Evolutionary conservation across 148 eudicot genomes (phyloP).

Genomic region (Rhododendron ferrugineum): DNA sequence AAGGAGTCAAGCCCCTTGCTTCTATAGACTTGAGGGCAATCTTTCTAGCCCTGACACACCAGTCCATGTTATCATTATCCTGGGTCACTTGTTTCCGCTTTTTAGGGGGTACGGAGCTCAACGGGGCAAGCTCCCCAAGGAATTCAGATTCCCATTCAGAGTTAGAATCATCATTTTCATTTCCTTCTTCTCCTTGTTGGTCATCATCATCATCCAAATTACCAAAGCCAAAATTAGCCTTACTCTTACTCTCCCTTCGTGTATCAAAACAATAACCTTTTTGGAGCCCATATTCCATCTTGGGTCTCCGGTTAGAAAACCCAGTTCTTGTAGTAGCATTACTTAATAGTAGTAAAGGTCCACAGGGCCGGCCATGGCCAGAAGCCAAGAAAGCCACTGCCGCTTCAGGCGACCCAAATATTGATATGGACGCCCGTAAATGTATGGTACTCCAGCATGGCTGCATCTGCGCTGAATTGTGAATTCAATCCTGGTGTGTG

Average conservation of each 20-base stretch:
- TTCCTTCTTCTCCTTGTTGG: not conserved
- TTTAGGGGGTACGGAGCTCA: constrained; percentile 19
- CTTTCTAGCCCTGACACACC: constrained; percentile 94
- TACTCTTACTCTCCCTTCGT: constrained; percentile 12
- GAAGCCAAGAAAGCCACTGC: not conserved
- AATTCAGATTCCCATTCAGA: constrained; percentile 70
- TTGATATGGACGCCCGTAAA: not conserved
- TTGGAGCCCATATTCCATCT: constrained; percentile 18
- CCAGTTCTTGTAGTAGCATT: constrained; percentile 16
- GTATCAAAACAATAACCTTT: constrained; percentile 15
- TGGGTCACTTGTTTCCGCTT: constrained; percentile 34
- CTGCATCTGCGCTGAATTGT: not conserved
- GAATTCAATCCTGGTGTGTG: not conserved
- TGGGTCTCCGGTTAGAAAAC: constrained; percentile 16
- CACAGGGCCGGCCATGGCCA: not conserved
- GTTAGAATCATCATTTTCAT: constrained; percentile 21
- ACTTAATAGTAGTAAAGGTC: not conserved
- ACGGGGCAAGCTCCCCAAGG: constrained; percentile 44
- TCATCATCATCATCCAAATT: constrained; percentile 19
- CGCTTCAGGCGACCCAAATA: not conserved
- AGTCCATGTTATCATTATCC: constrained; percentile 64
- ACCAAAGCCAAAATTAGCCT: constrained; percentile 17
- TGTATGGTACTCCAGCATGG: not conserved
- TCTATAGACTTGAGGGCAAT: constrained; percentile 78
- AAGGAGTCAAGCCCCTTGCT: constrained; percentile 59